These are phyloP conservation scores for Gymnopus androsaceus DNA, from an alignment of 1,284 basidiomycete species.

Conservation along the genomic window DNA sequence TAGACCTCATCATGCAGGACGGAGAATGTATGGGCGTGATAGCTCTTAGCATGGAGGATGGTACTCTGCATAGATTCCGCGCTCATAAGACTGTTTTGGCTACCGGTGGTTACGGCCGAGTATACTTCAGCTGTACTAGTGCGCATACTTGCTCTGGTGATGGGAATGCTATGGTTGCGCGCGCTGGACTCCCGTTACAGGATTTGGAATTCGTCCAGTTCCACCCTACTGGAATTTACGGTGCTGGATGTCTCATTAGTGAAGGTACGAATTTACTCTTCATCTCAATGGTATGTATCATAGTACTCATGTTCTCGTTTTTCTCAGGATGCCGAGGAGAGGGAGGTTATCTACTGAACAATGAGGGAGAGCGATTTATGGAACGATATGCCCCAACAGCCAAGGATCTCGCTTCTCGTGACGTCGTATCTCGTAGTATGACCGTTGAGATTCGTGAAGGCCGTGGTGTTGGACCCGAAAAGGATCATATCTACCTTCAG, in stretches of 20 bases:
- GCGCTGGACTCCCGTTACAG: slow-evolving; percentile 96
- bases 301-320: background rate
- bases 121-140: slow-evolving; percentile 99
- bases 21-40: slow-evolving; percentile 99
- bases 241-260: slow-evolving; percentile 98
- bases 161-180: slow-evolving; percentile 97
- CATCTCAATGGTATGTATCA: slow-evolving; percentile 16
- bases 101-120: slow-evolving; percentile 97
- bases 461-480: slow-evolving; percentile 97
- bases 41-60: slow-evolving; percentile 99
- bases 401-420: slow-evolving; percentile 98
- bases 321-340: slow-evolving; percentile 92
- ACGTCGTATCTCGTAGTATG: slow-evolving; percentile 99
- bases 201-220: slow-evolving; percentile 99
- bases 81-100: slow-evolving; percentile 98
- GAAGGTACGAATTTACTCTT: slow-evolving; percentile 60
- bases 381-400: slow-evolving; percentile 99
- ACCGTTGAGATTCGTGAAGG: slow-evolving; percentile 99
- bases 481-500: slow-evolving; percentile 97
- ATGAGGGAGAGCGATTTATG: slow-evolving; percentile 99
- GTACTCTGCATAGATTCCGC: slow-evolving; percentile 97
- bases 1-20: slow-evolving; percentile 98
- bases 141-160: slow-evolving; percentile 99
- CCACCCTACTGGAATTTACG: slow-evolving; percentile 99
- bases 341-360: slow-evolving; percentile 98